A percentile compares a stretch with the other conserved stretches of the same genome.
phyloP scores from a whole-genome alignment of 345 rosid genomes.

The Psidium friedrichsthalianum region DNA sequence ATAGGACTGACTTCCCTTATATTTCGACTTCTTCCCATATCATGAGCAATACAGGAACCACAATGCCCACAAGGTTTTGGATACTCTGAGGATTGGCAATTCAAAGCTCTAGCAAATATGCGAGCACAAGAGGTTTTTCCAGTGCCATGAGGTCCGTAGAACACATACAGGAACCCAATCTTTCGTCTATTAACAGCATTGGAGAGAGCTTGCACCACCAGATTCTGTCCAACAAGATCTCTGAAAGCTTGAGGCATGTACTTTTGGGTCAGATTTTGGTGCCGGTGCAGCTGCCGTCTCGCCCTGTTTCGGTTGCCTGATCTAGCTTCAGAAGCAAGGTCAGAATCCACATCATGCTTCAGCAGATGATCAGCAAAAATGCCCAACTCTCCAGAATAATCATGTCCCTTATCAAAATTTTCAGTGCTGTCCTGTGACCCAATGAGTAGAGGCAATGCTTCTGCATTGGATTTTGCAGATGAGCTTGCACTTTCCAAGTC shows the following conservation, averaged over 20 bases:
- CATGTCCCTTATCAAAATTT: slow-evolving; percentile 73
- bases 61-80: slow-evolving; percentile 81
- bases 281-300: slow-evolving; percentile 31
- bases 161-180: slow-evolving; percentile 82
- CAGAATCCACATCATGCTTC: slow-evolving; percentile 58
- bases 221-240: slow-evolving; percentile 81
- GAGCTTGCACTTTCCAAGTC: slow-evolving; percentile 50
- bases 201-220: slow-evolving; percentile 79
- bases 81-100: slow-evolving; percentile 65
- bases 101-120: slow-evolving; percentile 79
- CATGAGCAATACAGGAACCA: slow-evolving; percentile 61
- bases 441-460: slow-evolving; percentile 64
- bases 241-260: slow-evolving; percentile 67
- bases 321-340: slow-evolving; percentile 74
- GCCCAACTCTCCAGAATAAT: slow-evolving; percentile 93
- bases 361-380: slow-evolving; percentile 69
- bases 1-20: slow-evolving; percentile 80
- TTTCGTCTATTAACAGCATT: slow-evolving; percentile 68
- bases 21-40: slow-evolving; percentile 58
- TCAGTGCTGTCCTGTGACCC: slow-evolving; percentile 53
- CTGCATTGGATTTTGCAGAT: slow-evolving; percentile 32
- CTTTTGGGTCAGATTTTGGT: slow-evolving; percentile 79
- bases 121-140: slow-evolving; percentile 97
- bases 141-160: slow-evolving; percentile 95
- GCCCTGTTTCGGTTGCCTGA: slow-evolving; percentile 34